Base-by-base conservation (phyloP, 2,329 filamentous ascomycete genomes). In the Fusarium chlamydosporum region DNA sequence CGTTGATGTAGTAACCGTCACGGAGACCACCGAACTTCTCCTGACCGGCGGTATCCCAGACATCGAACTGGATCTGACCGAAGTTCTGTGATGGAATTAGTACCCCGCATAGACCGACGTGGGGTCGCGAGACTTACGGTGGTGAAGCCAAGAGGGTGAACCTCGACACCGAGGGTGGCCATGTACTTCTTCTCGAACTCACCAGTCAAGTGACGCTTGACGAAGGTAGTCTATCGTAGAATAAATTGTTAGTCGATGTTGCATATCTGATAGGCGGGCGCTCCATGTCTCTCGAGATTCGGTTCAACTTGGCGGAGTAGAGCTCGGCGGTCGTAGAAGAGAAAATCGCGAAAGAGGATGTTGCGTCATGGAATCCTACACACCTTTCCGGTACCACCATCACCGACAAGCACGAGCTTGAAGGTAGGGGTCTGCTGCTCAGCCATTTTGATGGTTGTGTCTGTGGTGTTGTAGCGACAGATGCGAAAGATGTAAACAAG, bases 171-270 rank as follows among this genome's bases (percentile, higher is more conserved):
- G 73, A 99, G 93, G 65, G 96, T 99, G 78, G 96, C 96, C 83
- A 99, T 98, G 87, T 99, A 99, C 88, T 98, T 99, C 92, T 99
- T 99, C 87, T 99, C 96, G 82, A 99, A 99, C 83, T 99, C 96
- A 82, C 96, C 96, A 80, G 96, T 99, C 90, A 98, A 89, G 86
- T 99, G 96, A 81, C 96, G 96, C 92, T 99, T 99, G 88, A 99
- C 96, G 84, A 99, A 99, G 81, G 96, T 99, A 82, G 96, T 99
- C 96, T 99, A 80, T 61, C 47, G 52, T 42, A n/a, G 16, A 31
- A 41, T 56, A 33, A 29, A 50, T 57, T 70, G 70, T 69, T 65
- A 74, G 70, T 70, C 51, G 58, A 53, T 43, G 53, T 47, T 66
- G 63, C 50, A 41, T 46, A 51, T 50, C 23, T 56, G 34, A 45